Base-by-base conservation (phyloP, 176 grass and related monocot genomes). In the Poa annua region DNA sequence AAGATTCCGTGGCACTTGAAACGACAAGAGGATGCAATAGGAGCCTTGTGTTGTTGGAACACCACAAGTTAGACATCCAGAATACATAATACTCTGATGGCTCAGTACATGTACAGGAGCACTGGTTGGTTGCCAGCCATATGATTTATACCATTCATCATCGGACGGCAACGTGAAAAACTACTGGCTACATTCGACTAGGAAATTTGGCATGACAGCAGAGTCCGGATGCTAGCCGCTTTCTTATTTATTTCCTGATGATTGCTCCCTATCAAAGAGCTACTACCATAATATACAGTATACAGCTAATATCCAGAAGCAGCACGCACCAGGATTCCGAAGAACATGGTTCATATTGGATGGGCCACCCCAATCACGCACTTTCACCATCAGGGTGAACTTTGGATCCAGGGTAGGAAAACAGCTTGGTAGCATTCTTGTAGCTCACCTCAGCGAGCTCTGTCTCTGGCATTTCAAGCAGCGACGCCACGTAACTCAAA, bases 371-470 rank as follows among this genome's bases (percentile, higher is more conserved):
- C 65, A 19, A 36, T 80, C 73, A 90, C 21, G 71, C 53, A 22
- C 38, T 29, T 88, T 85, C 77, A 67, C 44, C 57, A 56, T 95
- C 77, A 38, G 7, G 19, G 49, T 75, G 45, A 79, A 93, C 62
- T 85, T 93, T 98, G n/a, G 96, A 95, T 81, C 92, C 85, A 85
- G 87, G 96, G 85, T 91, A 98, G 24, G 91, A 90, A 75, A 98
- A 98, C 39, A 98, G 79, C 35, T 87, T 90, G 44, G 55, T 77
- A 19, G 93, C 91, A 79, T 98, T 98, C 75, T 84, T 90, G 78
- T 85, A 98, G 70, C 91, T 93, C 66, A 92, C 6, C 39, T 93
- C 93, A 0, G 92, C 91, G 77, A 98, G 77, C 61, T 93, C 88
- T 38, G 66, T 81, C 56, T 93, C 78, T 24, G 88, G 70, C 85